Base-by-base conservation (phyloP, 495 filamentous ascomycete species). In the Cairneyella variabilis region DNA sequence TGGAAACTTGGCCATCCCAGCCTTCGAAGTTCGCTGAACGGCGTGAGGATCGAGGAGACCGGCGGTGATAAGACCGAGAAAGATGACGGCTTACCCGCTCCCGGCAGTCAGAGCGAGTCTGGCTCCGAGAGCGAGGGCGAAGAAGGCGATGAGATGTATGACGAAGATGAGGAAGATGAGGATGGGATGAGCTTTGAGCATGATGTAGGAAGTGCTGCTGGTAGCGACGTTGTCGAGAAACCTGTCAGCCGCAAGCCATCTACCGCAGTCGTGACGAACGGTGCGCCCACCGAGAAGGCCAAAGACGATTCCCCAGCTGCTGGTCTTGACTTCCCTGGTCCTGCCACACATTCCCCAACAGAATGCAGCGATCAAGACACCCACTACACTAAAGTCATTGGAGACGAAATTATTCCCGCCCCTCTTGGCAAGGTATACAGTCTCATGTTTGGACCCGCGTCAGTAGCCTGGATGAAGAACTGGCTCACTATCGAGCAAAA, bases 1-100 rank as follows among this genome's bases (percentile, higher is more conserved):
- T 99, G 93, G 93, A 96, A 95, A 63, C 85, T 97, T 36, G 92
- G 88, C 27, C 93, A 97, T 64, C 92, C 95, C 6, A 83, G 86
- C 56, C 67, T 99, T 16, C 86, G 91, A 64, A 92, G 88, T 65
- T 90, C 89, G 26, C 73, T 91, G 6, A 96, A 96, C 56, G 91
- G 93, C 8, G 90, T 91, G 27, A 76, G 83, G 18, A 75, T 97
- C 0, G 84, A 86, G 49, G 85, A 86, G 46, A 78, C 84, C 26
- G 89, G 88, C 1, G 85, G 83, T 36, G 90, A 96, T 67, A 92
- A 92, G 68, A 95, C 89, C 3, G 90, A 93, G 60, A 95, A 95
- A 69, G 74, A 84, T 40, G 89, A 88, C 23, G 77, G 59, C 11
- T 69, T 67, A 38, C 68, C 65, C 1, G 59, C 58, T 3, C 58